Percentiles rank a stretch among this genome's conserved stretches.
Conservation (phyloP, 768 basidiomycete genomes). For the Porpolomopsis calyptriformis region DNA sequence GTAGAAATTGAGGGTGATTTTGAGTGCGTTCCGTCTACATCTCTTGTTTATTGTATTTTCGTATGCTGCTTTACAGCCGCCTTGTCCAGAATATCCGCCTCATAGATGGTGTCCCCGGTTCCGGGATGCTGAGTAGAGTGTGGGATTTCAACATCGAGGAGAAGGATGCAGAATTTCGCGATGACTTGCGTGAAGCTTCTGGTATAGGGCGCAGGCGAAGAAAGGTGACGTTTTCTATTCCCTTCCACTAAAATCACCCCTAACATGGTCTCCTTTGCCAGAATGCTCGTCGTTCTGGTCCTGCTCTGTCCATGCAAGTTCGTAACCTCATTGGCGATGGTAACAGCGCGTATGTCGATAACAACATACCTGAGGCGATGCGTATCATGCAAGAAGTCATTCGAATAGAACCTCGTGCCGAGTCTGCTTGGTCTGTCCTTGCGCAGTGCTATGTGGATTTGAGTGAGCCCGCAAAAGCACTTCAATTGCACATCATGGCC, state of each 20-base stretch:
- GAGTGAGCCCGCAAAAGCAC: slow-evolving; percentile 54
- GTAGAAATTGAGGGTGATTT: slow-evolving; percentile 46
- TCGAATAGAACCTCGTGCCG: slow-evolving; percentile 80
- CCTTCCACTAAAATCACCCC: neutral
- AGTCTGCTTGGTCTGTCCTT: slow-evolving; percentile 78
- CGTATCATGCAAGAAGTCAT: slow-evolving; percentile 86
- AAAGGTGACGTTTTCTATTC: slow-evolving; percentile 27
- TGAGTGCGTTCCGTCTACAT: slow-evolving; percentile 26
- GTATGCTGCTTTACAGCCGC: slow-evolving; percentile 33
- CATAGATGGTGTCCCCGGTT: slow-evolving; percentile 30
- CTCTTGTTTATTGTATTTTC: neutral
- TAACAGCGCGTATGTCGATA: slow-evolving; percentile 77
- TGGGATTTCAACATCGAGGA: slow-evolving; percentile 72
- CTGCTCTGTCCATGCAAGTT: slow-evolving; percentile 58
- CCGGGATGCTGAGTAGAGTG: slow-evolving; percentile 45
- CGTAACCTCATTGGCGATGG: slow-evolving; percentile 72
- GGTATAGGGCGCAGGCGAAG: slow-evolving; percentile 53
- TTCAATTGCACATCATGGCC: slow-evolving; percentile 81
- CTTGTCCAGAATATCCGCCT: slow-evolving; percentile 57
- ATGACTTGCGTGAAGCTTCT: slow-evolving; percentile 64
- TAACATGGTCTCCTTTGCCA: slow-evolving; percentile 16
- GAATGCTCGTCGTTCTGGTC: slow-evolving; percentile 38
- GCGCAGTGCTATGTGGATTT: slow-evolving; percentile 74
- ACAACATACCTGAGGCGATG: slow-evolving; percentile 55
- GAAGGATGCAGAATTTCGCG: slow-evolving; percentile 56